phyloP scores from a whole-genome alignment of 495 filamentous ascomycete genomes.

The Monascus purpureus region DNA sequence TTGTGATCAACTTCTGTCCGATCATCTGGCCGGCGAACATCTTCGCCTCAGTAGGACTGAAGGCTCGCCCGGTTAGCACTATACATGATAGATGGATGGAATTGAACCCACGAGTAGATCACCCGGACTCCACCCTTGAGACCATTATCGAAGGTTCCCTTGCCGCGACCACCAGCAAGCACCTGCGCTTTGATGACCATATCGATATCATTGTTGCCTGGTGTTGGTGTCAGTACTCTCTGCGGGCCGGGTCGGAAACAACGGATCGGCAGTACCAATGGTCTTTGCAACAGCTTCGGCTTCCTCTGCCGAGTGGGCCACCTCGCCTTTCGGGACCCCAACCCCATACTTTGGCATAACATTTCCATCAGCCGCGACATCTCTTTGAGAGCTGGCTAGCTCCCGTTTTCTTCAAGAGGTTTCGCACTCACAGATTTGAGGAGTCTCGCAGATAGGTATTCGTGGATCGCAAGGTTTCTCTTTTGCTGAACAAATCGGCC shows the following conservation, averaged over 20 bases:
- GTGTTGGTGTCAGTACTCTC: conserved; percentile 12
- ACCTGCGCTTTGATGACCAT: conserved; percentile 99
- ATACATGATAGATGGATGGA: background rate
- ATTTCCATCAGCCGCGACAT: conserved; percentile 12
- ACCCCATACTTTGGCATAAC: conserved; percentile 65
- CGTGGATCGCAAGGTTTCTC: conserved; percentile 87
- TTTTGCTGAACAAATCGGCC: conserved; percentile 46
- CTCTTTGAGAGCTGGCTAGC: conserved; percentile 7
- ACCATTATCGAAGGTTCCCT: conserved; percentile 94
- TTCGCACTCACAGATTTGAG: conserved; percentile 56
- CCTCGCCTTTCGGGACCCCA: conserved; percentile 75
- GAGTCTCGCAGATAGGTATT: conserved; percentile 86
- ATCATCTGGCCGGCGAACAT: conserved; percentile 99
- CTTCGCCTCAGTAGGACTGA: conserved; percentile 67
- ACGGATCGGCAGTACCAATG: conserved; percentile 43
- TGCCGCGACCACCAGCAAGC: conserved; percentile 90
- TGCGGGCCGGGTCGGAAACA: conserved; percentile 4
- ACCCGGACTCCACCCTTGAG: conserved; percentile 97
- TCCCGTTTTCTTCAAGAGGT: conserved; percentile 7
- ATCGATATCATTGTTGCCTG: conserved; percentile 85
- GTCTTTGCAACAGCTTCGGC: conserved; percentile 82
- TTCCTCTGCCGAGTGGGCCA: conserved; percentile 70
- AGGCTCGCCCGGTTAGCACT: background rate
- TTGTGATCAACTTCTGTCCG: conserved; percentile 97
- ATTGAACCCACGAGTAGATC: conserved; percentile 69